Conservation (phyloP, 345 rosid genomes). For the Rhodomyrtus tomentosa region DNA sequence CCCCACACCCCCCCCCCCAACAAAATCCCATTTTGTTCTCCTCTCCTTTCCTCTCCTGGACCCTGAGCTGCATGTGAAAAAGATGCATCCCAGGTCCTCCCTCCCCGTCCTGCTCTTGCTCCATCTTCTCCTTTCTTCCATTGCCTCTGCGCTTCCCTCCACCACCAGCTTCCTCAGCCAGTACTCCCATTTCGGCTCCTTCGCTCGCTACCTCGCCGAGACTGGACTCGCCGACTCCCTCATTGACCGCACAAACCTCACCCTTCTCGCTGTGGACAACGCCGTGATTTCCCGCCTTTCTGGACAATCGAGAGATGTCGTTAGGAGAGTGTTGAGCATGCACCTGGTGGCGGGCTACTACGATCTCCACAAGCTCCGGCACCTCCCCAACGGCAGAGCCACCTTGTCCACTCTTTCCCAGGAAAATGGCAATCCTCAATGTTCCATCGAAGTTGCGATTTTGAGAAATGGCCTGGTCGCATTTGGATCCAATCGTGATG, state of each 20-base stretch:
- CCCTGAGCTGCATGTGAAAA: neutral
- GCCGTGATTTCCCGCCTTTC: neutral
- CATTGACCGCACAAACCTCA: neutral
- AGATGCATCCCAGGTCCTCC: neutral
- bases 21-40: neutral
- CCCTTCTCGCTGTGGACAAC: constrained; percentile 8
- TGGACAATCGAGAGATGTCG: neutral
- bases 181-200: constrained; percentile 2
- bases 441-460: neutral
- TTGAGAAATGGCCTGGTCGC: neutral
- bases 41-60: neutral
- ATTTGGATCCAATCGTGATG: neutral
- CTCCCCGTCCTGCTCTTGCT: neutral
- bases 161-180: neutral
- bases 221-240: constrained; percentile 1
- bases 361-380: neutral
- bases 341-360: constrained; percentile 6
- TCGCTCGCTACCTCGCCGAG: neutral
- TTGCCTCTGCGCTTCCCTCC: neutral
- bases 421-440: neutral
- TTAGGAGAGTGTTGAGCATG: neutral
- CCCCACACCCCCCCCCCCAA: too few relatives aligned
- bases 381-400: neutral
- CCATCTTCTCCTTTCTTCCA: neutral
- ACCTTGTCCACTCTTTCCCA: neutral